Base-by-base conservation (phyloP, 202 grass and related monocot genomes). In the Saccharum hybrid region DNA sequence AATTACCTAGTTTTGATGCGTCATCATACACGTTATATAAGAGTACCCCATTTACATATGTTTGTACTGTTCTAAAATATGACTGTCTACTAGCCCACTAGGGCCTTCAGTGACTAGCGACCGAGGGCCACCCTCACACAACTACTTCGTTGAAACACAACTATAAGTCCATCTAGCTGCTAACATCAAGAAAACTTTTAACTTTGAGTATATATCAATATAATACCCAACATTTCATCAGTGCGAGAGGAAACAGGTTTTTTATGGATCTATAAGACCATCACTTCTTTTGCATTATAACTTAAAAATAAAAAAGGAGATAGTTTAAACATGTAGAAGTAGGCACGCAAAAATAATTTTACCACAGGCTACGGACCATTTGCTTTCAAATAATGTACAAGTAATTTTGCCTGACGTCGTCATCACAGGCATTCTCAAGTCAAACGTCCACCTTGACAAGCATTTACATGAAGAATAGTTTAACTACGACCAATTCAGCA, bases 401-500 rank as follows among this genome's bases (percentile, higher is more conserved):
- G 12, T 62, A 38, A 52, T 15, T 67, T 10, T 19, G 48, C 48
- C 16, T n/a, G 7, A 63, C 6, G 59, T 77, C 19, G 22, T 23
- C 21, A 57, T 26, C 72, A 56, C 21, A 61, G 8, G 42, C 33
- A 63, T 63, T 41, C 51, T 11, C 15, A 74, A 77, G 79, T 82
- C 72, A 77, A 54, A 77, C 42, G 1, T 6, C 39, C 64, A 52
- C 51, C 6, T 70, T 87, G 60, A 82, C 64, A 82, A 64, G 63
- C n/a, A 86, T 82, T 69, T 30, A 68, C 41, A 52, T 76, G 51
- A 61, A 82, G 23, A 76, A 7, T 63, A 65, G 14, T 41, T 31
- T 87, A 69, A 38, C 30, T 71, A 13, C 8, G 79, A 76, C 79
- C 19, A 7, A 52, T 77, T 87, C 71, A 82, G 30, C 63, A 52